Percentiles rank a stretch among this genome's conserved stretches.
Conservation (phyloP, 495 filamentous ascomycete genomes). For the Chaetomium cochliodes region DNA sequence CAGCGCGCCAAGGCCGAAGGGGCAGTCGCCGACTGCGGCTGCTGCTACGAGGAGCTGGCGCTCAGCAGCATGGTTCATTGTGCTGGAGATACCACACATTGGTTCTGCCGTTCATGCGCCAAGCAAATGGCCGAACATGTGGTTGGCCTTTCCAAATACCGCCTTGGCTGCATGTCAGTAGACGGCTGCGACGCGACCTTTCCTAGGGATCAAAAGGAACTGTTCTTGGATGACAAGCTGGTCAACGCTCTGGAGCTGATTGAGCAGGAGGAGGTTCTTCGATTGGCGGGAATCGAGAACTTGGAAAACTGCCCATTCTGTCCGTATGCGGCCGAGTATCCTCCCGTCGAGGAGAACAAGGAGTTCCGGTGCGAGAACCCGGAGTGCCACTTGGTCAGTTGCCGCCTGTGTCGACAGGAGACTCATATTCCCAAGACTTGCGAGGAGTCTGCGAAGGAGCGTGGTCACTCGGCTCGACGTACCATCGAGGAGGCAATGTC, state of each 20-base stretch:
- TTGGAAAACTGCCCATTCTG: conserved; percentile 79
- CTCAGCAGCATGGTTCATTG: conserved; percentile 69
- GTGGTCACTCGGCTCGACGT: conserved; percentile 58
- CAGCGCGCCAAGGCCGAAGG: conserved; percentile 47
- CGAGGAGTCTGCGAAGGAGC: conserved; percentile 63
- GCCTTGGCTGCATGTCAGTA: conserved; percentile 55
- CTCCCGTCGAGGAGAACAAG: conserved; percentile 64
- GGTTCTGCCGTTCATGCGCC: conserved; percentile 70
- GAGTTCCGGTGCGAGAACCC: conserved; percentile 72
- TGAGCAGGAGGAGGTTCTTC: conserved; percentile 66
- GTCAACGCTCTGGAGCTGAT: conserved; percentile 61
- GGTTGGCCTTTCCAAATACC: conserved; percentile 63
- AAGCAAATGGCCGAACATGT: conserved; percentile 60
- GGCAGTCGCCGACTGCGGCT: conserved; percentile 61
- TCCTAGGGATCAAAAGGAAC: conserved; percentile 45
- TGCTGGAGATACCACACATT: conserved; percentile 48
- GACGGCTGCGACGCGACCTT: conserved; percentile 48
- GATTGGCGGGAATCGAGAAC: conserved; percentile 61
- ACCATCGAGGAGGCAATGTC: conserved; percentile 82
- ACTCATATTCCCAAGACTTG: conserved; percentile 76
- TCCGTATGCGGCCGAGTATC: conserved; percentile 70
- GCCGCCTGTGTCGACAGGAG: conserved; percentile 67
- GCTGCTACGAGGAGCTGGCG: conserved; percentile 67
- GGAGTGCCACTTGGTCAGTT: conserved; percentile 65
- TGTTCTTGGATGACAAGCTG: conserved; percentile 59